Evolutionary conservation across 306 rosid genomes (phyloP), one percentile per base, ranked within the genome.

Genomic region (Ochetophila trinervis): DNA sequence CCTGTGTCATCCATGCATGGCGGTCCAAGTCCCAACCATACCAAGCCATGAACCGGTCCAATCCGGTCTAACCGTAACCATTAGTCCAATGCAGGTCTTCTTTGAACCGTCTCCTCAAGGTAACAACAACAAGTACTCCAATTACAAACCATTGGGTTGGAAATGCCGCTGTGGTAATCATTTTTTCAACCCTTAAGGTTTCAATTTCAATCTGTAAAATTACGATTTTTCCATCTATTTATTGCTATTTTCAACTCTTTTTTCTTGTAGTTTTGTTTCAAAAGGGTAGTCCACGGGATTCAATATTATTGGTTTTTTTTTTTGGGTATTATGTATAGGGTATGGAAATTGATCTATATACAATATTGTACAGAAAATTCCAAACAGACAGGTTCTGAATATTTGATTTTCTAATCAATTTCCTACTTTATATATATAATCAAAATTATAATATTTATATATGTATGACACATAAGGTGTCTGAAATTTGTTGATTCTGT

Each of bases 131-230:
- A 84, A 79, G 76, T 92, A 89, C 77, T 84, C 97, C 23, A 88
- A 90, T 85, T 94, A 94, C 97, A 94, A 94, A 82, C 97, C 97
- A 4, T 63, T 94, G 77, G 96, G 92, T 36, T 94, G 99, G 99
- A 94, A 94, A 77, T 94, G 99, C 69, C 88, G 73, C 2, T 94
- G 99, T 63, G 86, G 87, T 52, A 62, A 82, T 57, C 96, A 78
- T 75, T 78, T 94, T 66, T 94, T 83, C 82, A 88, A 90, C 70
- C 99, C 99, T 8, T 94, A 79, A 61, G 10, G 6, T 40, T 40
- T 40, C 45, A 40, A 1, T 40, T 40, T 10, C 8, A 6, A 5
- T 37, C 1, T 37, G 44, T 1, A 37, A 37, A 37, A 37, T 37
- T 37, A 37, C 44, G 6, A 40, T 8, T 40, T 40, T 40, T 40